Evolutionary conservation across 1,284 basidiomycete species (phyloP).

Genomic region (Agaricales sp.): DNA sequence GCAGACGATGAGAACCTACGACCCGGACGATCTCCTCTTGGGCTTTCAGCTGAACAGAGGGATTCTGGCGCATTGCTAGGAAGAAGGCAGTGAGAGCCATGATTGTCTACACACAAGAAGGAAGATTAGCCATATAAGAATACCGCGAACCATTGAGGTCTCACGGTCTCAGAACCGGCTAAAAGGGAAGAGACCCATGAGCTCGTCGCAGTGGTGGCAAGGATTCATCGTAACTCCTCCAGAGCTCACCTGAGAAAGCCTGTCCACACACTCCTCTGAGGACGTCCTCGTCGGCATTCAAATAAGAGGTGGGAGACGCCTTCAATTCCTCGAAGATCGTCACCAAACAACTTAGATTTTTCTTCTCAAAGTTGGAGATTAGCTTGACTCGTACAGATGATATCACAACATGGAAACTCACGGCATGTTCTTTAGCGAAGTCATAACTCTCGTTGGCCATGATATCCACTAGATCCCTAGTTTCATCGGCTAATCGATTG

Average conservation of each 20-base stretch:
- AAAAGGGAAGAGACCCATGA: neutral
- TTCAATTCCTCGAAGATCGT: neutral
- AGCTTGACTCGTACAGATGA: neutral
- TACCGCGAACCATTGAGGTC: neutral
- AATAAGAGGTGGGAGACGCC: neutral
- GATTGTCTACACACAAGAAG: neutral
- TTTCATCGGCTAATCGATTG: conserved; percentile 13
- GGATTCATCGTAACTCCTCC: too few relatives aligned
- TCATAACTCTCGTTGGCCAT: neutral
- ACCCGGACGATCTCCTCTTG: neutral
- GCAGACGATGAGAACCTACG: neutral
- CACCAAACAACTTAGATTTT: neutral
- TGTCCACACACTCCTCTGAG: neutral
- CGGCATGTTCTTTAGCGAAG: neutral
- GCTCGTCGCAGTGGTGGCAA: neutral
- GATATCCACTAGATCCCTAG: conserved; percentile 10
- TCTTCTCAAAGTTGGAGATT: neutral
- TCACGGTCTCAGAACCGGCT: neutral
- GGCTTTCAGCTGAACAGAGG: neutral
- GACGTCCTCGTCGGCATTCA: neutral
- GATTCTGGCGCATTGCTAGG: neutral
- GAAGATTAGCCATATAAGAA: neutral
- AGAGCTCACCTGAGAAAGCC: neutral
- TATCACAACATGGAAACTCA: neutral
- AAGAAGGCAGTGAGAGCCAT: neutral